Base-by-base conservation (phyloP, 176 grass and related monocot genomes). In the Eragrostis nindensis region DNA sequence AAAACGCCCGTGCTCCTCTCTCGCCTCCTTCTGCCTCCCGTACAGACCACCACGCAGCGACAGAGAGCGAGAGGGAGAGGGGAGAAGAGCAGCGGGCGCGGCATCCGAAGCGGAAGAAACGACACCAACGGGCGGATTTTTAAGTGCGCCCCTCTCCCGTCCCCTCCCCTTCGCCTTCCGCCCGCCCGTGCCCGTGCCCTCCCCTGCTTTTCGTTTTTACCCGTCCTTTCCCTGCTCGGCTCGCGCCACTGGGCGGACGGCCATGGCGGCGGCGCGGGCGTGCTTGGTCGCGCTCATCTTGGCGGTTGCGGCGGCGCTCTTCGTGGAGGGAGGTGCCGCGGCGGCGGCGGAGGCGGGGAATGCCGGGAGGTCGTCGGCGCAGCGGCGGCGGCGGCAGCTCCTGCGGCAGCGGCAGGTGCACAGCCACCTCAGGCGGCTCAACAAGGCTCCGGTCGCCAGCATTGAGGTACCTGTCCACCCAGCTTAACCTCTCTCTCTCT, bases 391-490 rank as follows among this genome's bases (percentile, higher is more conserved):
- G 50, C 57, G 59, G 68, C 52, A 38, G 65, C 22, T 73, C 49
- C 36, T 61, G 61, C 62, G 67, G 60, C 83, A 89, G 45, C 71
- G 91, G 18, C 47, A 79, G 62, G 84, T 82, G 81, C 71, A 78
- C 52, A 77, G 57, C 53, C 85, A 87, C 73, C 87, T 93, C 76
- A 76, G 25, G 19, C 81, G 87, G 5, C 77, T 93, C 73, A 93
- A 93, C 85, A 93, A 87, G 50, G 46, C 78, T 27, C 73, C 91
- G 1, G 11, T 93, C 18, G 85, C 79, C 81, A 93, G 77, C 87
- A 85, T 93, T 62, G 55, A 85, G 91, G 91, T 93, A 70, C 54
- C 15, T 16, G 8, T 14, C 36, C 42, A 36, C 32, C 13, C 41
- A n/a, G 19, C 9, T 38, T 32, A 36, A 36, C 32, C 32, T 36